Evolutionary conservation across 768 basidiomycete species (phyloP).

Genomic region (Suillus weaverae): DNA sequence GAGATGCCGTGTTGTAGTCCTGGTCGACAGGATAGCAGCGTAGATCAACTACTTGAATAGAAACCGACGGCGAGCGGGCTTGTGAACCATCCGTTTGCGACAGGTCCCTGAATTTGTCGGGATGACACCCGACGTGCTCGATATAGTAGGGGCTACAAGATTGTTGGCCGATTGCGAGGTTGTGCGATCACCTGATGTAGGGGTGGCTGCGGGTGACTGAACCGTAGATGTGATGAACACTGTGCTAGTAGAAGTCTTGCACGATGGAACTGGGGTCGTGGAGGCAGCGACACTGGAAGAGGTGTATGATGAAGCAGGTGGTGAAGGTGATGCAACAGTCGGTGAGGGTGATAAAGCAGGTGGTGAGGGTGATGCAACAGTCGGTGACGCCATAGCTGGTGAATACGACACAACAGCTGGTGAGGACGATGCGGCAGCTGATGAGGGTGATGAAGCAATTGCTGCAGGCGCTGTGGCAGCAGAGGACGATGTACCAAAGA

Average conservation of each 20-base stretch:
- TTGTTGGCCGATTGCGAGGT: not conserved
- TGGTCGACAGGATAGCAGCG: not conserved
- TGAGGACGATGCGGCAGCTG: not conserved
- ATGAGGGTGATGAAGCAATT: not conserved
- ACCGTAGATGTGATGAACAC: not conserved
- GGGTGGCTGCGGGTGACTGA: not conserved
- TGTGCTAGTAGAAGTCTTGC: not conserved
- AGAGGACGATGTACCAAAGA: slow-evolving; percentile 11
- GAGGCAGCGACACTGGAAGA: not conserved
- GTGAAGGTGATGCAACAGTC: not conserved
- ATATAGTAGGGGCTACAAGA: not conserved
- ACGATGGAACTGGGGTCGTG: not conserved
- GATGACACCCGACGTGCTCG: no score
- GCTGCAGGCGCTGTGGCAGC: not conserved
- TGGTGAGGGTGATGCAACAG: not conserved
- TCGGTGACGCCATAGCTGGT: not conserved
- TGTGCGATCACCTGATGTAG: no score
- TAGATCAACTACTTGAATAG: slow-evolving; percentile 1
- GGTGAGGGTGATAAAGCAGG: not conserved
- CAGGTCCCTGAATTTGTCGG: not conserved
- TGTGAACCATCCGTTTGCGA: slow-evolving; percentile 3
- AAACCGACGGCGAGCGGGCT: not conserved
- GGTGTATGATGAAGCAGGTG: not conserved
- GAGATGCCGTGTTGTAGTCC: not conserved
- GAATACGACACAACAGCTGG: not conserved